These are phyloP conservation scores for Chaetothyriales sp. DNA, from an alignment of 2,329 filamentous ascomycete species.

Conservation along the genomic window DNA sequence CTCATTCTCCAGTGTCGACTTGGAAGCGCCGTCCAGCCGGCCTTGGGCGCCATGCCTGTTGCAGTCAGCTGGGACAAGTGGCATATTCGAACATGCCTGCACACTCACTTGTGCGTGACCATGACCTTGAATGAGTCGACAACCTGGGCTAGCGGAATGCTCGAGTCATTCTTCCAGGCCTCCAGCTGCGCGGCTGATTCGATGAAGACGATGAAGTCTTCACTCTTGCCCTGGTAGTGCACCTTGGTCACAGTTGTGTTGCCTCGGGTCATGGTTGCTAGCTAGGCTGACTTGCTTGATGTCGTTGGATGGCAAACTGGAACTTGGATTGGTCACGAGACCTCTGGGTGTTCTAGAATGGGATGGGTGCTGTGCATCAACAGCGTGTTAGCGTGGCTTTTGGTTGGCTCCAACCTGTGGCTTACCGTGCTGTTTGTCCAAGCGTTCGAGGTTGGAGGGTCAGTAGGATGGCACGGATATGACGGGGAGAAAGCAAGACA, in stretches of 20 bases:
- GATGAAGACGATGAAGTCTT: constrained; percentile 55
- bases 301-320: not conserved
- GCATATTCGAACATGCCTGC: not conserved
- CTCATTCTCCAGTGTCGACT: constrained; percentile 62
- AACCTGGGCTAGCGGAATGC: constrained; percentile 67
- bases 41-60: constrained; percentile 73
- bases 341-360: not conserved
- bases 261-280: constrained; percentile 51
- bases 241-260: constrained; percentile 59
- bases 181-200: constrained; percentile 48
- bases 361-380: too few relatives aligned
- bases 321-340: not conserved
- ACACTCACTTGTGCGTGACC: constrained; percentile 67
- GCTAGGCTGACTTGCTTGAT: not conserved
- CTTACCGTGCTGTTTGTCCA: too few relatives aligned
- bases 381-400: too few relatives aligned
- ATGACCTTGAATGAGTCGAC: constrained; percentile 82
- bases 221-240: constrained; percentile 63
- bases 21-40: constrained; percentile 58
- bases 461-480: too few relatives aligned
- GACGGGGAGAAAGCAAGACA: too few relatives aligned
- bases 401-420: too few relatives aligned
- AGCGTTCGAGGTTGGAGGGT: too few relatives aligned
- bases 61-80: not conserved
- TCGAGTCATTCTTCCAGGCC: constrained; percentile 65